Evolutionary conservation across 768 basidiomycete species (phyloP).

Genomic region (Tulasnella sp.): DNA sequence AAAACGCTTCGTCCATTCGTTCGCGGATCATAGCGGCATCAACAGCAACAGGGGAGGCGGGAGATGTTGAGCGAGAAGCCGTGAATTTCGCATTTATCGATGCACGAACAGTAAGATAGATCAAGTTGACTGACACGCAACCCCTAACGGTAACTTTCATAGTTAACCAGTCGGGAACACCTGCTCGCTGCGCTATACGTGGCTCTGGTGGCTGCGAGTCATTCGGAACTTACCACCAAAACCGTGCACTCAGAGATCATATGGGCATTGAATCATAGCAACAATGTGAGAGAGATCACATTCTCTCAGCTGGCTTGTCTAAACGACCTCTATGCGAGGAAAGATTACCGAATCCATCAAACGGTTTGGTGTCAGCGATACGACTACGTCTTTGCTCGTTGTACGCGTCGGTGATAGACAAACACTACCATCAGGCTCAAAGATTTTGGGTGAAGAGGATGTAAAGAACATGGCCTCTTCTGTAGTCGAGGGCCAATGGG

Average conservation of each 20-base stretch:
- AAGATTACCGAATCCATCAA: conserved; percentile 89
- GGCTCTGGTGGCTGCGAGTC: conserved; percentile 69
- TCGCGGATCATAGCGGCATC: conserved; percentile 74
- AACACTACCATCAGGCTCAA: conserved; percentile 39
- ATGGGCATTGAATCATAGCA: conserved; percentile 83
- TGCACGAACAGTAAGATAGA: conserved; percentile 69
- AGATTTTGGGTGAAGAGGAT: conserved; percentile 45
- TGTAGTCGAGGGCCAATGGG: conserved; percentile 62
- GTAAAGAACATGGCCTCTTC: conserved; percentile 57
- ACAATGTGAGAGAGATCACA: conserved; percentile 62
- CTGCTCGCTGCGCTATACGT: conserved; percentile 84
- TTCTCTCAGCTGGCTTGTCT: not conserved
- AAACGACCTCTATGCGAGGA: not conserved
- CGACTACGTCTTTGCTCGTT: conserved; percentile 66
- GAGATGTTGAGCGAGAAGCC: conserved; percentile 69
- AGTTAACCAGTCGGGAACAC: conserved; percentile 84
- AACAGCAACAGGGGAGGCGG: conserved; percentile 56
- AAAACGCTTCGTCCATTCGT: conserved; percentile 64
- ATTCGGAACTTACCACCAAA: conserved; percentile 70
- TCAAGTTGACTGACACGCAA: not conserved
- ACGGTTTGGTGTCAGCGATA: conserved; percentile 79
- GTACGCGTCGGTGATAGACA: conserved; percentile 57
- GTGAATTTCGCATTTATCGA: conserved; percentile 93
- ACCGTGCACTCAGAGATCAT: conserved; percentile 91
- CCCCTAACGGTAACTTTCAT: conserved; percentile 4